A percentile compares a stretch with the other conserved stretches of the same genome.
phyloP scores from a whole-genome alignment of 305 asterid genomes.

The Petunia hybrid region DNA sequence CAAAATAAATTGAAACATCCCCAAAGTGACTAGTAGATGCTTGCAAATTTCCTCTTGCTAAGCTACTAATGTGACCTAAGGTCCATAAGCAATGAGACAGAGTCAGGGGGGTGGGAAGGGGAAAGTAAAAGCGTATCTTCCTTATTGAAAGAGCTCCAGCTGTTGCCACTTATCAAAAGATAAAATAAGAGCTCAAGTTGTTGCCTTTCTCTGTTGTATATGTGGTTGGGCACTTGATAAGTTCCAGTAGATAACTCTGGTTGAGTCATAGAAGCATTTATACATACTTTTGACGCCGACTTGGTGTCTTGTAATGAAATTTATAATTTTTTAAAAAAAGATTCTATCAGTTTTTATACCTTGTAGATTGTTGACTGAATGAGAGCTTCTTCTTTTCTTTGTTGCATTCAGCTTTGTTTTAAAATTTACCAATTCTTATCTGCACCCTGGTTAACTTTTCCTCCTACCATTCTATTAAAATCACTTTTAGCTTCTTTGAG shows the following conservation, averaged over 20 bases:
- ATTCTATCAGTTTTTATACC: not conserved
- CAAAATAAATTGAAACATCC: not conserved
- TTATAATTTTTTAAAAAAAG: not conserved
- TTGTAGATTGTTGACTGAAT: slow-evolving; percentile 9
- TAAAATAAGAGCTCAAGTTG: not conserved
- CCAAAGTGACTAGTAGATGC: slow-evolving; percentile 19
- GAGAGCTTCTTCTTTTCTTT: slow-evolving; percentile 15
- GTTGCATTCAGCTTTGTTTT: not conserved
- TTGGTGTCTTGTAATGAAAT: not conserved
- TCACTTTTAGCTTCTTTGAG: slow-evolving; percentile 1
- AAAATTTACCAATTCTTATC: not conserved
- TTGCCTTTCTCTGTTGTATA: slow-evolving; percentile 23
- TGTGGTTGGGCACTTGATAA: slow-evolving; percentile 11
- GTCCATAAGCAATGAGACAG: slow-evolving; percentile 6
- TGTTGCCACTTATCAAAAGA: not conserved
- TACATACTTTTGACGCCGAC: not conserved
- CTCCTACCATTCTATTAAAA: slow-evolving; percentile 12
- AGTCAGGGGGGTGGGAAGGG: not conserved
- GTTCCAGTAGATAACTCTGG: slow-evolving; percentile 20
- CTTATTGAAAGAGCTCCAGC: slow-evolving; percentile 18
- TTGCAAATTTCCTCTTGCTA: not conserved
- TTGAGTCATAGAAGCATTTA: not conserved
- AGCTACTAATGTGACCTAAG: not conserved
- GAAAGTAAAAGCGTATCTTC: not conserved
- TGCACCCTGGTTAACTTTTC: slow-evolving; percentile 9